Evolutionary conservation across 129 eudicot genomes (phyloP).

Genomic region (Chrysanthemum lavandulifolium): DNA sequence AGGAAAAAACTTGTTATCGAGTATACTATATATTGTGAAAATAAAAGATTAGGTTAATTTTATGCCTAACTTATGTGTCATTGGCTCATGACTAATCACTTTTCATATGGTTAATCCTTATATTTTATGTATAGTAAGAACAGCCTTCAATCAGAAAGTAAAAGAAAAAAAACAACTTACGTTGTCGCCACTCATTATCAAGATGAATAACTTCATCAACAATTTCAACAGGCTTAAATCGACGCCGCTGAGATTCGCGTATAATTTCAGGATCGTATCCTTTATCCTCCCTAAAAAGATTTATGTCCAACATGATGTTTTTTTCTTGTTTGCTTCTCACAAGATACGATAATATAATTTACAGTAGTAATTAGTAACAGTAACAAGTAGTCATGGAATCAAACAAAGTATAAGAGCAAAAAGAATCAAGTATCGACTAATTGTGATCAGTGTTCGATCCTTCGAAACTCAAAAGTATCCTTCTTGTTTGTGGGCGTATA

Average conservation of each 20-base stretch:
- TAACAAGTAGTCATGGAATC: too few relatives aligned
- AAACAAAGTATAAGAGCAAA: too few relatives aligned
- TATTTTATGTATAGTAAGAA: background rate
- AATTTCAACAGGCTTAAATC: slow-evolving; percentile 59
- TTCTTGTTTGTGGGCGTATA: too few relatives aligned
- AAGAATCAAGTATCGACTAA: too few relatives aligned
- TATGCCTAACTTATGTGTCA: too few relatives aligned
- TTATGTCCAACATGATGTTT: slow-evolving; percentile 52
- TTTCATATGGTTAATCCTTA: background rate
- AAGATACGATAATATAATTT: too few relatives aligned
- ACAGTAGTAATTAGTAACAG: too few relatives aligned
- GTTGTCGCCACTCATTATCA: slow-evolving; percentile 70
- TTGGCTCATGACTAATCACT: too few relatives aligned
- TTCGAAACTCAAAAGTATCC: too few relatives aligned
- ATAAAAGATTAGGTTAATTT: too few relatives aligned
- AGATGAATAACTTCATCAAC: slow-evolving; percentile 74
- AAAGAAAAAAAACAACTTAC: slow-evolving; percentile 29
- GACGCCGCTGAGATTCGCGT: slow-evolving; percentile 84
- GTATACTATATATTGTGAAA: background rate
- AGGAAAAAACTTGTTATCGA: background rate
- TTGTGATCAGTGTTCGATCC: too few relatives aligned
- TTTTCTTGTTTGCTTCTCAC: background rate
- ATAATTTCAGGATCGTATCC: slow-evolving; percentile 75
- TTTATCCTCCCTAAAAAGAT: slow-evolving; percentile 76
- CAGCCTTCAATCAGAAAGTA: slow-evolving; percentile 4